Evolutionary conservation across 345 rosid species (phyloP).

Genomic region (Euphorbia lathyris): DNA sequence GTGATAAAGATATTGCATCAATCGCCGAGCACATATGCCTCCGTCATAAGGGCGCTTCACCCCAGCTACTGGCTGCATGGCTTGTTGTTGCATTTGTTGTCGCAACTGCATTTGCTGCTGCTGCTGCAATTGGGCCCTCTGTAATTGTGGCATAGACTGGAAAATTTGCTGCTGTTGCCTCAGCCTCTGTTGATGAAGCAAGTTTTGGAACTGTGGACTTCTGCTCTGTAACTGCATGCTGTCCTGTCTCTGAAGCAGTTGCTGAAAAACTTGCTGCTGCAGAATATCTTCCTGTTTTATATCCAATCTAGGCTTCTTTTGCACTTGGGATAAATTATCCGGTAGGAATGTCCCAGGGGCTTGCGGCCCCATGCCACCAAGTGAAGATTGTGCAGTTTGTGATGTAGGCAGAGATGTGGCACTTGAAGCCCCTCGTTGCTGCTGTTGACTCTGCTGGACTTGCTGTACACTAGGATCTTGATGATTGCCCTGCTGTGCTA

Average conservation of each 20-base stretch:
- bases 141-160: constrained; percentile 81
- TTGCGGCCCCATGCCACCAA: constrained; percentile 58
- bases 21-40: constrained; percentile 87
- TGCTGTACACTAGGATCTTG: constrained; percentile 64
- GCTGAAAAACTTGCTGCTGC: constrained; percentile 79
- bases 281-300: constrained; percentile 86
- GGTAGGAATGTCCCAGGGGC: constrained; percentile 66
- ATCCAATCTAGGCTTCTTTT: constrained; percentile 79
- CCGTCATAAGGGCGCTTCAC: constrained; percentile 61
- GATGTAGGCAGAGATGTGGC: constrained; percentile 64
- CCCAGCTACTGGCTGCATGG: constrained; percentile 53
- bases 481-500: constrained; percentile 61
- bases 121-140: constrained; percentile 79
- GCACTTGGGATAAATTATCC: constrained; percentile 64
- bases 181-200: constrained; percentile 74
- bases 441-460: constrained; percentile 53
- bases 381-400: constrained; percentile 58
- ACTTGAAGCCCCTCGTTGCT: constrained; percentile 69
- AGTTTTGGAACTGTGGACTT: constrained; percentile 63
- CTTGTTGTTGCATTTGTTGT: constrained; percentile 80
- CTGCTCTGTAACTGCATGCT: constrained; percentile 67
- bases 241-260: constrained; percentile 84
- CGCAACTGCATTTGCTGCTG: constrained; percentile 66
- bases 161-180: constrained; percentile 55
- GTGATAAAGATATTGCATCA: constrained; percentile 96